Evolutionary conservation across 768 basidiomycete genomes (phyloP).

Genomic region (Kwoniella mangroviensis): DNA sequence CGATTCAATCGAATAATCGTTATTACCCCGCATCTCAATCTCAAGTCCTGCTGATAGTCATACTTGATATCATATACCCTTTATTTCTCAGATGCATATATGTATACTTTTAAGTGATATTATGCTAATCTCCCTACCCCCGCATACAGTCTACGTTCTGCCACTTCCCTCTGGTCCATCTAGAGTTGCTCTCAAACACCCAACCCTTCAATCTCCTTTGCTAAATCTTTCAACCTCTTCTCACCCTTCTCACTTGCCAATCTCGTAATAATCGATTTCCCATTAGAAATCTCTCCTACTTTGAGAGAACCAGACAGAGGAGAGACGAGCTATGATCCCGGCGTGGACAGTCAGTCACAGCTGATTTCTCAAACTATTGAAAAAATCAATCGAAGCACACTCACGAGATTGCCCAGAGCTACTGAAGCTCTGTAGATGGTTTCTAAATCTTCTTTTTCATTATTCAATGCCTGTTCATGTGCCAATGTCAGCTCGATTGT

Average conservation of each 20-base stretch:
- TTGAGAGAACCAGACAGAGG: slow-evolving; percentile 42
- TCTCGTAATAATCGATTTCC: slow-evolving; percentile 32
- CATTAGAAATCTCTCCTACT: slow-evolving; percentile 41
- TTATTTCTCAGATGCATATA: neutral
- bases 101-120: too few species aligned
- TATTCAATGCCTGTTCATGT: neutral
- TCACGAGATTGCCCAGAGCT: slow-evolving; percentile 54
- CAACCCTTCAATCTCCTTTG: slow-evolving; percentile 42
- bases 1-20: neutral
- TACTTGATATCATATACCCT: neutral
- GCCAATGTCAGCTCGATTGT: too few species aligned
- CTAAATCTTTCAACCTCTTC: slow-evolving; percentile 48
- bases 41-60: neutral
- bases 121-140: too few species aligned
- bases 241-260: slow-evolving; percentile 44
- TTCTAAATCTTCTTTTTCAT: slow-evolving; percentile 51
- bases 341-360: neutral
- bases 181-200: slow-evolving; percentile 17
- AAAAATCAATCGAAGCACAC: slow-evolving; percentile 7
- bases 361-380: too few species aligned
- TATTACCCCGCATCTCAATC: neutral
- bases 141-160: too few species aligned
- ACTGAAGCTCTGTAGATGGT: slow-evolving; percentile 51
- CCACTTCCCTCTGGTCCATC: too few species aligned
- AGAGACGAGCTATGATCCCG: slow-evolving; percentile 32